Evolutionary conservation across 371 early-diverging fungal species (phyloP), one percentile per base, ranked within the genome.

Genomic region (Mucor irregularis): DNA sequence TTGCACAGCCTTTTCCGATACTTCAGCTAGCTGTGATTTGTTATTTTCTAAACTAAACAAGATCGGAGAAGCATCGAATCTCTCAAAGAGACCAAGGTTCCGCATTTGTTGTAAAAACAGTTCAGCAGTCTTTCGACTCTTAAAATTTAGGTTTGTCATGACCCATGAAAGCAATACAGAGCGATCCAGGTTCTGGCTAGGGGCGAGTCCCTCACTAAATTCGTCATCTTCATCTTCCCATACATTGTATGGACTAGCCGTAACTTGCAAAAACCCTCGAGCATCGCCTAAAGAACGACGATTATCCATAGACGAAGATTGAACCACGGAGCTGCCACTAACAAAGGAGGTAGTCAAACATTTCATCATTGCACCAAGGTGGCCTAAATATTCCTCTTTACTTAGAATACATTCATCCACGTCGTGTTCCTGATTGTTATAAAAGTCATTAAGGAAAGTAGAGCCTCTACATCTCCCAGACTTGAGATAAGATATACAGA

Each of bases 41-140:
- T 17, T 5, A 17, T 54, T 54, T 2, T 33, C 30, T 8, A 13
- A 48, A 42, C 24, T 42, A 48, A 81, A 84, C 4, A 85, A 53
- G 26, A 69, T 54, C n/a, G 79, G 66, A 5, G 71, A 61, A 13
- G 74, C 85, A 55, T 85, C 81, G 24, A 66, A 48, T 1, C 82
- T 72, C 49, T 85, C 83, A 57, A 85, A 67, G 0, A 82, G 47
- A 0, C 85, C 85, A 21, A 85, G 26, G 45, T 83, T 80, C 22
- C 73, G 69, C 77, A 83, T 76, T 26, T 82, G 83, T 37, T 85
- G 85, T 38, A 85, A 37, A 24, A 85, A 16, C 2, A 72, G 56
- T 24, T 71, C 57, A 0, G 60, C 61, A 8, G 56, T 42, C 30
- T 43, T 60, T 2, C 42, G 49, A 31, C 64, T 74, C 25, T 60